Conservation (phyloP, 164 flowering plant species). For the Umbellularia californica region DNA sequence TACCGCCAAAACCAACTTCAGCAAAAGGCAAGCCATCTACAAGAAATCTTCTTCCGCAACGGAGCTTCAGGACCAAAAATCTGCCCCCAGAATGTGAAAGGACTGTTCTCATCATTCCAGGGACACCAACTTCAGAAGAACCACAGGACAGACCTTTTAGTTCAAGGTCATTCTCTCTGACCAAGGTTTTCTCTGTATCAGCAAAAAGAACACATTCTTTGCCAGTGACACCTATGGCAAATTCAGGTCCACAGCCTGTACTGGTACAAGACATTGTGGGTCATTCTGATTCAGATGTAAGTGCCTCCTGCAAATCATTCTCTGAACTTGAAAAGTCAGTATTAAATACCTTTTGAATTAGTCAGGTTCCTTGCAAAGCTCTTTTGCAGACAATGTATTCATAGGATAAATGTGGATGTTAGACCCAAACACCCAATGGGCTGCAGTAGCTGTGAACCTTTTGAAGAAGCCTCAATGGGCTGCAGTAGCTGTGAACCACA, state of each 20-base stretch:
- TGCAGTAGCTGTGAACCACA: too few species aligned
- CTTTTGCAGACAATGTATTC: too few species aligned
- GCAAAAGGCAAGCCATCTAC: conserved; percentile 46
- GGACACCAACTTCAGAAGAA: conserved; percentile 33
- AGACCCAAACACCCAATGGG: too few species aligned
- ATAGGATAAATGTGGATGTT: too few species aligned
- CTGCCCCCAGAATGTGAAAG: conserved; percentile 48
- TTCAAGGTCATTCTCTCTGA: conserved; percentile 56
- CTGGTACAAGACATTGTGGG: conserved; percentile 24
- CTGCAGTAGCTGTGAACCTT: too few species aligned
- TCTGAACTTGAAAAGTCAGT: too few species aligned
- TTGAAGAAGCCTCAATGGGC: too few species aligned
- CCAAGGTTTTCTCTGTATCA: conserved; percentile 38
- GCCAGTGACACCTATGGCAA: conserved; percentile 49
- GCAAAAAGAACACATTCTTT: conserved; percentile 40
- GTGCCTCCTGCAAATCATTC: conserved; percentile 9
- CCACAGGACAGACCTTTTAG: conserved; percentile 45
- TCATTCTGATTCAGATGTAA: conserved; percentile 38
- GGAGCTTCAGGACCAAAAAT: conserved; percentile 43
- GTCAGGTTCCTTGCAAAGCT: too few species aligned
- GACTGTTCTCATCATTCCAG: conserved; percentile 55
- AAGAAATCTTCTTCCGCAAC: conserved; percentile 54
- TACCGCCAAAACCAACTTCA: conserved; percentile 69
- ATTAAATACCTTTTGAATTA: too few species aligned
- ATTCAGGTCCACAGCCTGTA: conserved; percentile 23